These are phyloP conservation scores for Gaeumannomyces tritici DNA, from an alignment of 2,329 filamentous ascomycete genomes.

Conservation along the genomic window DNA sequence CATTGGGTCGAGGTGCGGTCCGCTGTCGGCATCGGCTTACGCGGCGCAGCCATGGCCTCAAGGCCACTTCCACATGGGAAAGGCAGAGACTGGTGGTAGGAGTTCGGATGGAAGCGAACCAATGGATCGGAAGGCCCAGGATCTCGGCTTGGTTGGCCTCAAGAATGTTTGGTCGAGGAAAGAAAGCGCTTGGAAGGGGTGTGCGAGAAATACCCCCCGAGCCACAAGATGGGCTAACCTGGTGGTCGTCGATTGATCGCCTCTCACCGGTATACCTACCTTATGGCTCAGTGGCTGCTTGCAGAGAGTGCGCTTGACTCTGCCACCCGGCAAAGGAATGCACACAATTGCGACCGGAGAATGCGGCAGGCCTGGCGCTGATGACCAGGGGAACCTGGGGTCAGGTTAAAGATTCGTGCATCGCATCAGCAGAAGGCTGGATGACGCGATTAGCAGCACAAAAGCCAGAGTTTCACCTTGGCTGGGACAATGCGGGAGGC, in stretches of 20 bases:
- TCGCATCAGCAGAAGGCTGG: conserved; percentile 16
- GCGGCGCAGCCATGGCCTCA: not conserved
- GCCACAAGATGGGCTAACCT: not conserved
- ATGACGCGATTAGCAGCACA: conserved; percentile 17
- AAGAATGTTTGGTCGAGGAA: not conserved
- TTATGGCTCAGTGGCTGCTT: not conserved
- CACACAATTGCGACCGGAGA: not conserved
- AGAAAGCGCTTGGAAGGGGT: not conserved
- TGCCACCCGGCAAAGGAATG: not conserved
- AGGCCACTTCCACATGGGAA: not conserved
- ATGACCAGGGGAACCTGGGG: conserved; percentile 12
- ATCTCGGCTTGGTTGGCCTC: not conserved
- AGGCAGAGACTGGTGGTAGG: not conserved
- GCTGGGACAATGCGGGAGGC: not conserved
- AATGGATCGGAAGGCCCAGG: not conserved
- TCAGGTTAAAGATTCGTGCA: too few species aligned
- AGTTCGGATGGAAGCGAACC: not conserved
- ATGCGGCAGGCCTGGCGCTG: conserved; percentile 8
- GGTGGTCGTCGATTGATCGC: not conserved
- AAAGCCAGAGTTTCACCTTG: not conserved
- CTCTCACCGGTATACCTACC: too few species aligned
- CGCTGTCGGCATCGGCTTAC: too few species aligned
- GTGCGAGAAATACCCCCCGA: not conserved
- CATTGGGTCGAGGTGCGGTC: too few species aligned
- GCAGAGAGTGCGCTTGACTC: not conserved